These are phyloP conservation scores for Styphnolobium japonicum DNA, from an alignment of 306 rosid genomes.

Conservation along the genomic window DNA sequence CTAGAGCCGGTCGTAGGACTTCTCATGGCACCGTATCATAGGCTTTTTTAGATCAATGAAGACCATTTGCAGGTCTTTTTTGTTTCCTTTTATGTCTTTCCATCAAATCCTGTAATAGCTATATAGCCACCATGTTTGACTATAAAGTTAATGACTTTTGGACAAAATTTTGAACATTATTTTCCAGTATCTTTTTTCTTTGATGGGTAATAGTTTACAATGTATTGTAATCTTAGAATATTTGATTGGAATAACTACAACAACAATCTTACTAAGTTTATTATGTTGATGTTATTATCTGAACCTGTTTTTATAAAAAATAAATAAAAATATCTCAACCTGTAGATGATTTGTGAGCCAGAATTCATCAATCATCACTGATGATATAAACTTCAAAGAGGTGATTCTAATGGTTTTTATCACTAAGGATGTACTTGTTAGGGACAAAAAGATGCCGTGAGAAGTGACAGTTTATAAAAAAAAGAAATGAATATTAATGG, in stretches of 20 bases:
- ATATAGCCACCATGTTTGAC: neutral
- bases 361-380: neutral
- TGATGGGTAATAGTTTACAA: neutral
- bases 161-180: neutral
- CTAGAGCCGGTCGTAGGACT: constrained; percentile 23
- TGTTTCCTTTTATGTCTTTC: neutral
- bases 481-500: neutral
- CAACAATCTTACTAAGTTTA: neutral
- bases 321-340: too few species aligned
- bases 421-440: neutral
- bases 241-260: neutral
- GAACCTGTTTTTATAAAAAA: too few species aligned
- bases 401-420: neutral
- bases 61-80: neutral
- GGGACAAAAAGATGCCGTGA: neutral
- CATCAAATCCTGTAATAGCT: neutral
- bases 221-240: neutral
- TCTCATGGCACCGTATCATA: constrained; percentile 7
- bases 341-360: neutral
- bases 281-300: neutral
- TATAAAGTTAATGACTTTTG: neutral
- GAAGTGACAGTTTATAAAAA: neutral
- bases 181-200: neutral
- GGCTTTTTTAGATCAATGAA: neutral
- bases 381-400: neutral